Percentiles rank a stretch among this genome's conserved stretches.
Conservation (phyloP, 2,329 filamentous ascomycete species). For the Chrysoporthe austroafricana region DNA sequence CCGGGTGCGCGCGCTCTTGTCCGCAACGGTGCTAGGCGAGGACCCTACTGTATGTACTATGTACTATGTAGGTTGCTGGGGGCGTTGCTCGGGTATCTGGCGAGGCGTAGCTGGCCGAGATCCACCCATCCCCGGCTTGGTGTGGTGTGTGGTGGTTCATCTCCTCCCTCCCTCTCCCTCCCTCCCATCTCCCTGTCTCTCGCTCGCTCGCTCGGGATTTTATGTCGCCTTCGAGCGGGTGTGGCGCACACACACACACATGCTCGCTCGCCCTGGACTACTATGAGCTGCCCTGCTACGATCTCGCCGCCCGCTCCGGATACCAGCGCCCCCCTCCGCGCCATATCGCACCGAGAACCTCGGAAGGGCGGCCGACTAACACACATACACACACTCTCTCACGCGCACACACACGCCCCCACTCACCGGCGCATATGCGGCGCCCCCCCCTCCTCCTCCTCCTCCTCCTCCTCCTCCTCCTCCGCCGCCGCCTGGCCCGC, state of each 20-base stretch:
- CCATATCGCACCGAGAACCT: neutral
- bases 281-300: neutral
- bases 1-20: neutral
- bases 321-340: no score
- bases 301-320: neutral
- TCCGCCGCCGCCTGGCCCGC: no score
- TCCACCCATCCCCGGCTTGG: neutral
- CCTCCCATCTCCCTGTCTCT: no score
- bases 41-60: neutral
- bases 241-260: neutral
- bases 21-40: slow-evolving; percentile 1
- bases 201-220: no score
- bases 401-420: neutral
- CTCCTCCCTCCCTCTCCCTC: no score
- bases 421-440: neutral
- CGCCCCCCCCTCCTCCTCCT: neutral
- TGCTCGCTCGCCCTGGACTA: neutral
- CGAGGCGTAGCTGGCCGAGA: neutral
- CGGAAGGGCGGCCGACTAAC: neutral
- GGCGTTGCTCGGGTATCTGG: neutral
- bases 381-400: neutral
- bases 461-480: neutral
- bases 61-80: neutral
- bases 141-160: neutral
- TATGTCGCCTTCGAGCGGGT: no score